Base-by-base conservation (phyloP, 139 green algal species). In the Haematococcus lacustris region DNA sequence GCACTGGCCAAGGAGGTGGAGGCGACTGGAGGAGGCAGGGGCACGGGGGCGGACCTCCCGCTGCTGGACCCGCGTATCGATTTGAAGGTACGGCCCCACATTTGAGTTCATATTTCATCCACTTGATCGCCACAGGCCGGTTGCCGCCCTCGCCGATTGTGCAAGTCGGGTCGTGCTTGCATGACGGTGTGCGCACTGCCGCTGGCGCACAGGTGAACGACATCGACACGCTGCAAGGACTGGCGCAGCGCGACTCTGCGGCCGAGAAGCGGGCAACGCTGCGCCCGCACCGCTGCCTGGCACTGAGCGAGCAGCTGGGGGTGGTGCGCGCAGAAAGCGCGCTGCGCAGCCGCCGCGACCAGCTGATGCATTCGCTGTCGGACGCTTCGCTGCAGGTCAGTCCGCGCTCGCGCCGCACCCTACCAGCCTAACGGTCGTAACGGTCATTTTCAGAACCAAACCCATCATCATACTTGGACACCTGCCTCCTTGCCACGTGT, bases 311-410 rank as follows among this genome's bases (percentile, higher is more conserved):
- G 63, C 73, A 78, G 73, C 68, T 71, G 3, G 78, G 74, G 32
- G 50, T 86, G 66, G 84, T 90, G 65, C 78, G 80, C 13, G 77
- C 59, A n/a, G 76, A 89, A 76, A 57, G 53, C 35, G 66, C 86
- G 73, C 76, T 94, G 76, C 43, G 40, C 1, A 26, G 25, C 6
- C 78, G 85, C 26, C 71, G 87, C 35, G 64, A 50, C 1, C 64
- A 71, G 37, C 68, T 96, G 40, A 38, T 73, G 73, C 78, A 87
- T 66, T 41, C 85, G 64, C 77, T 93, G 30, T 88, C 76, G 32
- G 88, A 97, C 77, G 93, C 86, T 41, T 88, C 77, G 70, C 77
- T 97, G 72, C 77, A 85, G 68, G 76, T 72, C 32, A 38, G 60
- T 17, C 28, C 25, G 23, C 28, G 13, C 13, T 30, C 5, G 23